phyloP scores from a whole-genome alignment of 129 eudicot genomes.

The Arctium minus region DNA sequence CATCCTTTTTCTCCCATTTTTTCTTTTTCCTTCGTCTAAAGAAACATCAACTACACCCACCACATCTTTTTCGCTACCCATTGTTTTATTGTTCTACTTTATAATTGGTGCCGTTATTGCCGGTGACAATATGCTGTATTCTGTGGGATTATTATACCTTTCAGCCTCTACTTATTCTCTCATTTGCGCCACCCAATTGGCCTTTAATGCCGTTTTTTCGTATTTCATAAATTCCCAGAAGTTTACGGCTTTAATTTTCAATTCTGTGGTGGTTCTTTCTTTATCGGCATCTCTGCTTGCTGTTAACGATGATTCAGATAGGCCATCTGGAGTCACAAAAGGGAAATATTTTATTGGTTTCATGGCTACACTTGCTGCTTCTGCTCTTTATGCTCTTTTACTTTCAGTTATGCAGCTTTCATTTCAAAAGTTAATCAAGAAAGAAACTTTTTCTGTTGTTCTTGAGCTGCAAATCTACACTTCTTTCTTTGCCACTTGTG shows the following conservation, averaged over 20 bases:
- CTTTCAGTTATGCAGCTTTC: constrained; percentile 80
- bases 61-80: neutral
- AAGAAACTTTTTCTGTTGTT: constrained; percentile 72
- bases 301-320: constrained; percentile 57
- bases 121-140: constrained; percentile 82
- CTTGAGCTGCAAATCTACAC: constrained; percentile 81
- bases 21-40: constrained; percentile 42
- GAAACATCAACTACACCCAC: constrained; percentile 24
- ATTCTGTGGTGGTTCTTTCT: constrained; percentile 70
- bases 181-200: constrained; percentile 82
- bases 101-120: constrained; percentile 61
- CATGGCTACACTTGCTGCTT: constrained; percentile 58
- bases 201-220: constrained; percentile 76
- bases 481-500: constrained; percentile 64
- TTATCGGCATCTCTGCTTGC: constrained; percentile 82
- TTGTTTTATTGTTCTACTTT: constrained; percentile 36
- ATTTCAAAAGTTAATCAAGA: constrained; percentile 59
- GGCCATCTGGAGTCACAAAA: constrained; percentile 55
- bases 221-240: constrained; percentile 77
- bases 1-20: constrained; percentile 60
- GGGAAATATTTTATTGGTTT: constrained; percentile 58
- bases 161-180: constrained; percentile 96
- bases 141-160: constrained; percentile 69
- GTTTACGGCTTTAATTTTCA: constrained; percentile 69
- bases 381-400: constrained; percentile 69